Evolutionary conservation across 2,329 filamentous ascomycete species (phyloP).

Genomic region (Exophiala aquamarina): DNA sequence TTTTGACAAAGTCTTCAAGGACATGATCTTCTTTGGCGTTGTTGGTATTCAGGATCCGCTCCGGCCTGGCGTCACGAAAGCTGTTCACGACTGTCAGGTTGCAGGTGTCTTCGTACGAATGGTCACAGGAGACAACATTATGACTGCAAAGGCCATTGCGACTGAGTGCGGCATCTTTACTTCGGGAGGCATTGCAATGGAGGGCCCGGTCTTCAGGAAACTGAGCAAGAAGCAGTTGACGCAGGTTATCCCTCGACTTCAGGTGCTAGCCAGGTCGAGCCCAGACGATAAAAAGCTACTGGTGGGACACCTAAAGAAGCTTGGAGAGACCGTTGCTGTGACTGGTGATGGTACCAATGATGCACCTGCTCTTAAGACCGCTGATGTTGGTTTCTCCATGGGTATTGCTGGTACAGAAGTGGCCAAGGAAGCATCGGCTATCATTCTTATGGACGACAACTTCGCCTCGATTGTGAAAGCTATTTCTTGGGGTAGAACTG

Average conservation of each 20-base stretch:
- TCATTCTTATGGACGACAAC: constrained; percentile 86
- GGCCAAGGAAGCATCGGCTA: constrained; percentile 80
- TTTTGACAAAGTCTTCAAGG: constrained; percentile 66
- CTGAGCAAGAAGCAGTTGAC: constrained; percentile 65
- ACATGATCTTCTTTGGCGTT: constrained; percentile 68
- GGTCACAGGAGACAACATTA: constrained; percentile 81
- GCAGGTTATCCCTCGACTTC: constrained; percentile 66
- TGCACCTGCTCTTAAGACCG: constrained; percentile 77
- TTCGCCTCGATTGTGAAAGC: constrained; percentile 85
- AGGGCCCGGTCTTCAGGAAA: constrained; percentile 76
- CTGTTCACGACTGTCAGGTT: constrained; percentile 70
- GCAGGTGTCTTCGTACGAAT: constrained; percentile 80
- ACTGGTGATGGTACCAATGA: constrained; percentile 85
- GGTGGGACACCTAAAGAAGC: constrained; percentile 68
- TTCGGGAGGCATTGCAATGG: constrained; percentile 68
- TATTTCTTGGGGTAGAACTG: constrained; percentile 75
- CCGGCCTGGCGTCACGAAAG: constrained; percentile 70
- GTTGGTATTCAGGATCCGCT: constrained; percentile 82
- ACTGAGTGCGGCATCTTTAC: constrained; percentile 75
- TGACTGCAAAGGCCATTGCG: constrained; percentile 77
- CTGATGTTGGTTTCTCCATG: constrained; percentile 84
- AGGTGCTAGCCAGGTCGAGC: constrained; percentile 71
- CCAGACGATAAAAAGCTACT: constrained; percentile 75
- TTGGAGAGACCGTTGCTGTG: constrained; percentile 76
- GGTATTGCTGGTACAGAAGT: constrained; percentile 81